These are phyloP conservation scores for Acanthamoeba culbertsoni DNA, from an alignment of 208 protist genomes.

Conservation along the genomic window DNA sequence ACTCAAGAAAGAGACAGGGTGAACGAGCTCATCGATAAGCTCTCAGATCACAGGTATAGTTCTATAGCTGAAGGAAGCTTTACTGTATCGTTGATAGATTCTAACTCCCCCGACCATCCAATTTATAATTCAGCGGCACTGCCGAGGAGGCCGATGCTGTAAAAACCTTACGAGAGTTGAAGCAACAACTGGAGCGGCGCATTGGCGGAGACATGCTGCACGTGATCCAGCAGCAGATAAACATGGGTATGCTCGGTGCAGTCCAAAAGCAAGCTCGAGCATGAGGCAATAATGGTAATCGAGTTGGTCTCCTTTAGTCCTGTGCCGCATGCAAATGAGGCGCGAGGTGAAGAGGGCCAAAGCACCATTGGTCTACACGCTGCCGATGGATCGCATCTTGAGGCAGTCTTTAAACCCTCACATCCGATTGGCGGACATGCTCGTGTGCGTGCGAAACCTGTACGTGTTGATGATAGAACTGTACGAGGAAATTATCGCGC, in stretches of 20 bases:
- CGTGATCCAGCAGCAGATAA: constrained; percentile 18
- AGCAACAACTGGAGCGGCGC: background rate
- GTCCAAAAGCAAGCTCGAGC: background rate
- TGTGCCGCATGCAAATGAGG: background rate
- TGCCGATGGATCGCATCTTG: background rate
- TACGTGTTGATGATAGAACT: background rate
- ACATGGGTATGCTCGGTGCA: background rate
- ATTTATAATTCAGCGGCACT: no score
- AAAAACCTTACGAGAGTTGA: background rate
- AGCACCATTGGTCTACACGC: background rate
- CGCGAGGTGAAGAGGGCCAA: background rate
- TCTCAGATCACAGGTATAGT: background rate
- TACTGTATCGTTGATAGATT: no score
- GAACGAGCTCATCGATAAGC: background rate
- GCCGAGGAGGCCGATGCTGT: background rate
- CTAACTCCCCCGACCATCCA: no score
- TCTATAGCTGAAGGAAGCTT: no score
- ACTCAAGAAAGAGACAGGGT: background rate
- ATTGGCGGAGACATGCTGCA: background rate
- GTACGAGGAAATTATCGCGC: background rate
- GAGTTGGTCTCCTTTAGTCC: no score
- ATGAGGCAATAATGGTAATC: no score
- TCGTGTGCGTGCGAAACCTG: background rate
- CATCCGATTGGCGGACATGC: no score
- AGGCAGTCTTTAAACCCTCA: no score